These are phyloP conservation scores for Aristolochia californica DNA, from an alignment of 164 flowering plant genomes.

Conservation along the genomic window DNA sequence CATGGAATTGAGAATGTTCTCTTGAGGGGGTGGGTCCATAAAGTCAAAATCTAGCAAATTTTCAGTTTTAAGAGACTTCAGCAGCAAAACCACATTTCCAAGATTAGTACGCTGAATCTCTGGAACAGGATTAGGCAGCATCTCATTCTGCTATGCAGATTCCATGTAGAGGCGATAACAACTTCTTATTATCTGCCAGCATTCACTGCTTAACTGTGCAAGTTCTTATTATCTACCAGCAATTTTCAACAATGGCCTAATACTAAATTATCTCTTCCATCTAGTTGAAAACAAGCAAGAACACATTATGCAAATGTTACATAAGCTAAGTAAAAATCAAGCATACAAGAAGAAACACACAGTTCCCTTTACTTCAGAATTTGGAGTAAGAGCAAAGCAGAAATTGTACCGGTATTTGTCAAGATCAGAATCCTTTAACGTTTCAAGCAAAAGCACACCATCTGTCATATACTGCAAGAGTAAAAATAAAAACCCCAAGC, in stretches of 20 bases:
- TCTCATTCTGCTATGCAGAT: slow-evolving; percentile 68
- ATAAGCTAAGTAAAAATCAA: too few species aligned
- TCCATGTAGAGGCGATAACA: slow-evolving; percentile 57
- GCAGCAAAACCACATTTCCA: slow-evolving; percentile 78
- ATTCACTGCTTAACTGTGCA: too few species aligned
- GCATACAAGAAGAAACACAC: too few species aligned
- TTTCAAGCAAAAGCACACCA: slow-evolving; percentile 94
- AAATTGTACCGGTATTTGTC: slow-evolving; percentile 76
- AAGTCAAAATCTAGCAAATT: slow-evolving; percentile 85
- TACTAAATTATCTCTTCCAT: too few species aligned
- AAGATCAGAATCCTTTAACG: slow-evolving; percentile 89
- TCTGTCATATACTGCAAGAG: slow-evolving; percentile 91
- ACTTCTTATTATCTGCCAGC: too few species aligned
- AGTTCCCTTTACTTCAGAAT: slow-evolving; percentile 25
- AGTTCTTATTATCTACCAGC: too few species aligned
- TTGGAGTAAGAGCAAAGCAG: slow-evolving; percentile 48
- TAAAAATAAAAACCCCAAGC: not conserved
- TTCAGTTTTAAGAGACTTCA: slow-evolving; percentile 73
- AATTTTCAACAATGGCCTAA: too few species aligned
- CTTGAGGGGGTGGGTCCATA: slow-evolving; percentile 99
- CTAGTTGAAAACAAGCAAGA: too few species aligned
- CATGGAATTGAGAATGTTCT: slow-evolving; percentile 86
- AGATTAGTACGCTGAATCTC: slow-evolving; percentile 92
- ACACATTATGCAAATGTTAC: too few species aligned
- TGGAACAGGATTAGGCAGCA: slow-evolving; percentile 83